These are phyloP conservation scores for Candida pseudoglaebosa DNA, from an alignment of 805 yeast species.

Conservation along the genomic window DNA sequence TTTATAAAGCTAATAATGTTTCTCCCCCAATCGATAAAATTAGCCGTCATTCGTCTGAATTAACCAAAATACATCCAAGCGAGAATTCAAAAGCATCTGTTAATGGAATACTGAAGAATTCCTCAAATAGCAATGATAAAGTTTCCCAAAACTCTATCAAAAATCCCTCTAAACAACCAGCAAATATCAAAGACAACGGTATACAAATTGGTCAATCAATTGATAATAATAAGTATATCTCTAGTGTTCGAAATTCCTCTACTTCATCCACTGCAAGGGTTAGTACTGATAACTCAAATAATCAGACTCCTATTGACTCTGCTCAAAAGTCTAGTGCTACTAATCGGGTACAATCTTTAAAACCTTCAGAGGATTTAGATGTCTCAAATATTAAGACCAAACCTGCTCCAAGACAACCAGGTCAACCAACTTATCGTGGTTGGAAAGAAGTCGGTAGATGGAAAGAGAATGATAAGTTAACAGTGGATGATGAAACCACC, in stretches of 20 bases:
- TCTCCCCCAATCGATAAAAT: no score
- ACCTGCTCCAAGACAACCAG: conserved; percentile 47
- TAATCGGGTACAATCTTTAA: not conserved
- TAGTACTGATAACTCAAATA: not conserved
- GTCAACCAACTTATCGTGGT: conserved; percentile 73
- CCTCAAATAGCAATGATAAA: no score
- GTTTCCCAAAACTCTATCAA: no score
- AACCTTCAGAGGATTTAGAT: conserved; percentile 39
- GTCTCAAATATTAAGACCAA: conserved; percentile 26
- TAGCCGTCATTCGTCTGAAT: no score
- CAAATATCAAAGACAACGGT: not conserved
- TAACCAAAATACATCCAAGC: no score
- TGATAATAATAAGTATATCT: no score
- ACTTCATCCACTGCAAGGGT: not conserved
- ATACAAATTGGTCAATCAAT: not conserved
- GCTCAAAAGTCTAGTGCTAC: not conserved
- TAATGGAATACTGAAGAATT: no score
- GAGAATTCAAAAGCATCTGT: no score
- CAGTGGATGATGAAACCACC: conserved; percentile 63
- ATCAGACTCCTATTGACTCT: not conserved
- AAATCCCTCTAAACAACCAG: not conserved
- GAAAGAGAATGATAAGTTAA: conserved; percentile 64
- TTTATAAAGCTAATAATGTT: no score
- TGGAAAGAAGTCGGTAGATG: conserved; percentile 95
- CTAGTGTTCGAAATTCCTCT: not conserved